Evolutionary conservation across 176 grass and related monocot genomes (phyloP).

Genomic region (Saccharum officinarum): DNA sequence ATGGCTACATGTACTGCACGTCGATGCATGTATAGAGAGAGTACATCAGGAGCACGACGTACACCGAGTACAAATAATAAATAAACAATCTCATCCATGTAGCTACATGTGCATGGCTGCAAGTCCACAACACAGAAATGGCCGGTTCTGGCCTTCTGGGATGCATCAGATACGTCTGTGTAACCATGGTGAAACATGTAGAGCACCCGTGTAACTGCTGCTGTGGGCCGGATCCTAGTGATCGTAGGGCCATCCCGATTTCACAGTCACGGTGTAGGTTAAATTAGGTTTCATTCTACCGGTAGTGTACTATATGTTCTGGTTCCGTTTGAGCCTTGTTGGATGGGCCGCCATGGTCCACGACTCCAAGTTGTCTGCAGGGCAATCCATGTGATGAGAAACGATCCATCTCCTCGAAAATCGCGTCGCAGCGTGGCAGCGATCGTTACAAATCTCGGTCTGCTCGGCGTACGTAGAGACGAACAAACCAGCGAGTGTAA

Average conservation of each 20-base stretch:
- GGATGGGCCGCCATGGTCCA: background rate
- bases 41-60: background rate
- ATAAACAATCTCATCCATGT: background rate
- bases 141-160: too few species aligned
- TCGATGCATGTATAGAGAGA: too few species aligned
- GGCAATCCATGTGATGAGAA: constrained; percentile 30
- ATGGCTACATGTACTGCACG: too few species aligned
- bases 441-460: constrained; percentile 30
- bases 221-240: background rate
- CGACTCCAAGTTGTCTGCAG: background rate
- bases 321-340: background rate
- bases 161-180: too few species aligned
- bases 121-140: background rate
- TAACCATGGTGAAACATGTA: too few species aligned
- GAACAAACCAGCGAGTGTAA: background rate
- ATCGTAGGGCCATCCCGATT: constrained; percentile 2
- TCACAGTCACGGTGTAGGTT: background rate
- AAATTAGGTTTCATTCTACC: constrained; percentile 6
- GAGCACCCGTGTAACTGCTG: too few species aligned
- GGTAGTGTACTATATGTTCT: background rate
- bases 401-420: constrained; percentile 38
- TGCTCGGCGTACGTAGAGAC: background rate
- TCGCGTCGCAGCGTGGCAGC: background rate
- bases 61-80: background rate
- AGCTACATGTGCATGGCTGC: background rate